These are phyloP conservation scores for Friedmanniomyces simplex DNA, from an alignment of 495 filamentous ascomycete species.

Conservation along the genomic window DNA sequence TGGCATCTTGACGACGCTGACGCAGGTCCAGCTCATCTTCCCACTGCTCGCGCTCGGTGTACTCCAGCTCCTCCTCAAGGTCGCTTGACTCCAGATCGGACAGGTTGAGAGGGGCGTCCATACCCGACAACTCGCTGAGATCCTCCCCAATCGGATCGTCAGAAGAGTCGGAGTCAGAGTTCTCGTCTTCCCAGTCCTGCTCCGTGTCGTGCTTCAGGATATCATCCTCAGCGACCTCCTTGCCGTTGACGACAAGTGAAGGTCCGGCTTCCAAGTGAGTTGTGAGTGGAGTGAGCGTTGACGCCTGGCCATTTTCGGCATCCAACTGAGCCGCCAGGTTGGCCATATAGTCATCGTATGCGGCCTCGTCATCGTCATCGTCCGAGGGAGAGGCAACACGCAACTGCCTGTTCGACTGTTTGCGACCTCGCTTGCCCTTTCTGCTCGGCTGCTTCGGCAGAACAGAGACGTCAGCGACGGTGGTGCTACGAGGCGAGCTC, in stretches of 20 bases:
- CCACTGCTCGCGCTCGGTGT: constrained; percentile 18
- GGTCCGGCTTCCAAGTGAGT: background rate
- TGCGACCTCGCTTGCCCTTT: constrained; percentile 13
- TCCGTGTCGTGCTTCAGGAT: background rate
- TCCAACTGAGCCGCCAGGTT: constrained; percentile 17
- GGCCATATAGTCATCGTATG: constrained; percentile 20
- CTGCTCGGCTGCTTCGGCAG: constrained; percentile 4
- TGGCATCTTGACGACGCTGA: constrained; percentile 24
- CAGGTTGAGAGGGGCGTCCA: background rate
- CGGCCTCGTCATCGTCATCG: constrained; percentile 22
- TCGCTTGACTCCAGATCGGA: constrained; percentile 24
- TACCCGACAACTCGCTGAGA: background rate
- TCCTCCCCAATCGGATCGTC: constrained; percentile 11
- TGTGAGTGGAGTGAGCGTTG: background rate
- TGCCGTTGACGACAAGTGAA: constrained; percentile 17
- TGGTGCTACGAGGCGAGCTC: background rate
- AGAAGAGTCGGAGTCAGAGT: background rate
- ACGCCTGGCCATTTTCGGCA: background rate
- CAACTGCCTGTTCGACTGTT: constrained; percentile 13
- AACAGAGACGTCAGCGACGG: background rate
- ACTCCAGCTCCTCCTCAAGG: constrained; percentile 33
- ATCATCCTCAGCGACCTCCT: constrained; percentile 7
- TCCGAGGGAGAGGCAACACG: constrained; percentile 15
- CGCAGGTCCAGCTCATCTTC: constrained; percentile 28
- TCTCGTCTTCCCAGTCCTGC: constrained; percentile 8